Base-by-base conservation (phyloP, 257 asterid genomes). In the Leptodermis oblonga region DNA sequence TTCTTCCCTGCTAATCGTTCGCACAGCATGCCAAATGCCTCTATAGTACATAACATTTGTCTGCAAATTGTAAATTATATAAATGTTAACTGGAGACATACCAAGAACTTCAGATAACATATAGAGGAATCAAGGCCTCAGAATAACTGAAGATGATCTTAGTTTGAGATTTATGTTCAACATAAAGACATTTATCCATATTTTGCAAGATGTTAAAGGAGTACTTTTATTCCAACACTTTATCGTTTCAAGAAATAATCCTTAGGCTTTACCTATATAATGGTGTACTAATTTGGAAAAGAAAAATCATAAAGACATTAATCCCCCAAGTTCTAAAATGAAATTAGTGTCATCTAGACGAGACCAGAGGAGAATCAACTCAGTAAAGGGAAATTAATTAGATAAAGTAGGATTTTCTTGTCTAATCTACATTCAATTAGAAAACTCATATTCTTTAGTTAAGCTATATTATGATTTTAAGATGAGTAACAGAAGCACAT, bases 1-100 rank as follows among this genome's bases (percentile, higher is more conserved):
- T 83, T 90, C 96, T 62, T 90, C 97, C 79, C 82, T 88, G 85
- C 84, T 69, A 72, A 90, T 88, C 67, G 96, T 88, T 61, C 70
- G 67, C 76, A 90, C 65, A 54, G 97, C 82, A 74, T 88, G 97
- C 73, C 78, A 75, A 75, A 90, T 90, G 54, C 97, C 97, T 73
- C 82, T 83, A 67, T 90, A 85, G 74, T 90, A 88, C 14, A 77
- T 75, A 26, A 81, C 84, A 66, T 86, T 88, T 72, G 69, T 90
- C 97, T 86, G 85, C 88, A 88, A 36, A 72, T 34, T 68, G 30
- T 73, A 75, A 25, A 74, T 74, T 56, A 65, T 20, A 58, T 28
- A 42, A 73, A 41, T 9, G 20, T 45, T 59, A n/a, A 52, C 33
- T n/a, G 17, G 55, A 46, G 68, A 39, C 31, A 17, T 18, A 72